Percentiles rank a stretch among this genome's conserved stretches.
These are phyloP conservation scores for Blastocystis sp. DNA, from an alignment of 352 stramenopile genomes.

Conservation along the genomic window DNA sequence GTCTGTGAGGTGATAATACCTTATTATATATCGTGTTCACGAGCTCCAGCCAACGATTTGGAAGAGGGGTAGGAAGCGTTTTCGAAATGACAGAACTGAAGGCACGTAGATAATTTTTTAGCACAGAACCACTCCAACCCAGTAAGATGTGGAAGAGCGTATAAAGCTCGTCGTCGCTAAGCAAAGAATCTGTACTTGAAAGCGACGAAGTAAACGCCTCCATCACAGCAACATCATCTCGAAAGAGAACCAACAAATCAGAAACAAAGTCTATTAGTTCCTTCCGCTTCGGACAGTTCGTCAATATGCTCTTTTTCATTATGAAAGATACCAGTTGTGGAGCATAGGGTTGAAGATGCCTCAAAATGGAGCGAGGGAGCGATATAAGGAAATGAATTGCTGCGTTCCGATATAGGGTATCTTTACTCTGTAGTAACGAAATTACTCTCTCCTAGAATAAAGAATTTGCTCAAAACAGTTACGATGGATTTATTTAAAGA, in stretches of 20 bases:
- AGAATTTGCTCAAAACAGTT: not conserved
- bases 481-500: not conserved
- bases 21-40: not conserved
- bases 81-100: not conserved
- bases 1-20: not conserved
- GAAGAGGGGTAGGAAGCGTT: not conserved
- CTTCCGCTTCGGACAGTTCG: not conserved
- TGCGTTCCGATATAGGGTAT: not conserved
- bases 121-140: not conserved
- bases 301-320: not conserved
- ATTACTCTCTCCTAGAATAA: not conserved
- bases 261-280: not conserved
- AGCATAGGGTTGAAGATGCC: not conserved
- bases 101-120: not conserved
- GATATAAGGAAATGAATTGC: not conserved
- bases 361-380: not conserved
- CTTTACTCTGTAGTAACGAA: not conserved
- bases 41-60: not conserved
- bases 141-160: not conserved
- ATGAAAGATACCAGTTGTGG: not conserved
- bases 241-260: not conserved
- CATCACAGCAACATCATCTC: not conserved
- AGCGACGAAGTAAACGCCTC: not conserved
- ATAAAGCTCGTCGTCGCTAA: not conserved
- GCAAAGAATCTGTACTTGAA: not conserved